phyloP scores from a whole-genome alignment of 2,329 filamentous ascomycete species.

The Ophiostoma tasmaniense region DNA sequence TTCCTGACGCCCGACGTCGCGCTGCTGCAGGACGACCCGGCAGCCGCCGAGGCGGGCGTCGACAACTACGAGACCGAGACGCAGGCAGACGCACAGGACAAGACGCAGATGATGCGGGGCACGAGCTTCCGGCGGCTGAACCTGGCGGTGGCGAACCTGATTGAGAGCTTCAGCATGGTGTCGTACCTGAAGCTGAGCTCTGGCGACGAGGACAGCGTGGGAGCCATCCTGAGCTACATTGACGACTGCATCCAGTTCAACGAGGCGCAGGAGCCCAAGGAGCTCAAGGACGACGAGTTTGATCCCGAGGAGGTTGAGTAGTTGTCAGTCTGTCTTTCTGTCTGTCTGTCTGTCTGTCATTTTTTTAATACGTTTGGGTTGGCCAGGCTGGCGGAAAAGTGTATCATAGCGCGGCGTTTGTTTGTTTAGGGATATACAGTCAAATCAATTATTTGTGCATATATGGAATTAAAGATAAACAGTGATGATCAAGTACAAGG shows the following conservation, averaged over 20 bases:
- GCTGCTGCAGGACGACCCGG: conserved; percentile 71
- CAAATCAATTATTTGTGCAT: not conserved
- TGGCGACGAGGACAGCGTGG: conserved; percentile 86
- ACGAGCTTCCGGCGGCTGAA: conserved; percentile 76
- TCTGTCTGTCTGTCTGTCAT: not conserved
- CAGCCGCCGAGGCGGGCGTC: conserved; percentile 30
- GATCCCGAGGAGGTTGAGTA: conserved; percentile 29
- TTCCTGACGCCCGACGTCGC: conserved; percentile 82
- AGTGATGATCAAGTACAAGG: not conserved
- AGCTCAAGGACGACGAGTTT: conserved; percentile 61
- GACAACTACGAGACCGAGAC: conserved; percentile 17
- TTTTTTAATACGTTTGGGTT: not conserved
- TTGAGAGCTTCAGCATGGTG: conserved; percentile 97
- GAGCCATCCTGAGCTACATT: conserved; percentile 76
- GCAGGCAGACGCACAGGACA: conserved; percentile 50
- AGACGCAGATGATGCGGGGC: conserved; percentile 67
- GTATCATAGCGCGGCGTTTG: conserved; percentile 38
- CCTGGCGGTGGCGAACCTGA: conserved; percentile 77
- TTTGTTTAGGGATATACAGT: not conserved
- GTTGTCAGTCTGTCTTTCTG: conserved; percentile 18
- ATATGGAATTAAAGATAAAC: no score
- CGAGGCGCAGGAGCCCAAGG: conserved; percentile 83
- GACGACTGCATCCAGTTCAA: conserved; percentile 91
- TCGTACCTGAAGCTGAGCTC: conserved; percentile 86
- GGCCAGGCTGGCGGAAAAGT: not conserved